Percentiles rank a stretch among this genome's conserved stretches.
phyloP scores from a whole-genome alignment of 2,329 filamentous ascomycete genomes.

The Alternaria brassicae region DNA sequence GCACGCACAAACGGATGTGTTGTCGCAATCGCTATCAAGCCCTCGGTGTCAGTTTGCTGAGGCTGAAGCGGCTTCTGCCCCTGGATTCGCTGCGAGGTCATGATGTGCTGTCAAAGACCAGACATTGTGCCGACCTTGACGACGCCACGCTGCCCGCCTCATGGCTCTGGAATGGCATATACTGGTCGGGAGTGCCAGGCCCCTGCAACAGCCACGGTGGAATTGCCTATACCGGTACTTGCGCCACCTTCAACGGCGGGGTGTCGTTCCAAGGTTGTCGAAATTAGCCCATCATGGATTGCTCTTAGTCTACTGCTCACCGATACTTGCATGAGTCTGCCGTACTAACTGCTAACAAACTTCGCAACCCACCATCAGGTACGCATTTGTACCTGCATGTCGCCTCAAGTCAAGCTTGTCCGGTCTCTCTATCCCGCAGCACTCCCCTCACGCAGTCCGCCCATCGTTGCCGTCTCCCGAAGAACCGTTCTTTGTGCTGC shows the following conservation, averaged over 20 bases:
- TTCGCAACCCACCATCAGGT: slow-evolving; percentile 34
- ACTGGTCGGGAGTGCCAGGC: slow-evolving; percentile 29
- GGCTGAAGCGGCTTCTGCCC: slow-evolving; percentile 16
- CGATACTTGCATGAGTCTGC: slow-evolving; percentile 40
- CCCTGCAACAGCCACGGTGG: slow-evolving; percentile 35
- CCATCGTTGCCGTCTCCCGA: slow-evolving; percentile 34
- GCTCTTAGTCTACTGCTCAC: slow-evolving; percentile 35
- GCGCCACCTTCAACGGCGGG: slow-evolving; percentile 35
- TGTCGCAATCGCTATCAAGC: slow-evolving; percentile 16
- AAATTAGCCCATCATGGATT: slow-evolving; percentile 36
- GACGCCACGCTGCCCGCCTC: slow-evolving; percentile 29
- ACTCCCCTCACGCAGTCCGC: slow-evolving; percentile 35
- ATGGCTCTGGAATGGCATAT: slow-evolving; percentile 15
- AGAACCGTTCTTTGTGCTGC: slow-evolving; percentile 32
- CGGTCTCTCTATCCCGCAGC: slow-evolving; percentile 37
- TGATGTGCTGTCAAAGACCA: slow-evolving; percentile 25
- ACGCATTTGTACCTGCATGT: slow-evolving; percentile 38
- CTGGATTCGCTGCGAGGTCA: slow-evolving; percentile 17
- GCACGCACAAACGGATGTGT: slow-evolving; percentile 15
- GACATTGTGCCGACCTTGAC: slow-evolving; percentile 29
- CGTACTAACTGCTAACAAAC: slow-evolving; percentile 30
- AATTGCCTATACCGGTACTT: slow-evolving; percentile 38
- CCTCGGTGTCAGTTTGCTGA: slow-evolving; percentile 14
- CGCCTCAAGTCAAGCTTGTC: slow-evolving; percentile 29
- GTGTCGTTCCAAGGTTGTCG: slow-evolving; percentile 32